These are phyloP conservation scores for Batrachochytrium dendrobatidis DNA, from an alignment of 371 early-diverging fungal species.

Conservation along the genomic window DNA sequence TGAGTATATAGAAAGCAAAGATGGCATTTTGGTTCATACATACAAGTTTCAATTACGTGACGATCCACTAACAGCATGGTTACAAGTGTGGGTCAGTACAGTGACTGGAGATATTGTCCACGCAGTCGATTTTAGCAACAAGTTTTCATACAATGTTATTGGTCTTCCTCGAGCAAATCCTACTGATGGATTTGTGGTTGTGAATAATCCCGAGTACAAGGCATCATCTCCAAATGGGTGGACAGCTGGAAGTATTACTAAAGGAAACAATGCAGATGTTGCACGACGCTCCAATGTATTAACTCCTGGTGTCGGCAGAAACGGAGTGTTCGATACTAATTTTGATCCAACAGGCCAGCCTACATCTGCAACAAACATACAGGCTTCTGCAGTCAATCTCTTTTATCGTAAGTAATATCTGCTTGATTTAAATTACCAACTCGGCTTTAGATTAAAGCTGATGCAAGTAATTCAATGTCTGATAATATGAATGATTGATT, in stretches of 20 bases:
- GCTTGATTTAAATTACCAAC: too few relatives aligned
- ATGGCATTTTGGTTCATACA: neutral
- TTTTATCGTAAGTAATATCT: too few relatives aligned
- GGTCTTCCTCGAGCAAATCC: neutral
- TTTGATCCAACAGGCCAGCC: conserved; percentile 9
- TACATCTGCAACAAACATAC: conserved; percentile 8
- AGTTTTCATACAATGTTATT: neutral
- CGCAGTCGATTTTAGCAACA: neutral
- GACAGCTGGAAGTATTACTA: neutral
- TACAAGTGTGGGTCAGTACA: neutral
- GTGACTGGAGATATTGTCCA: neutral
- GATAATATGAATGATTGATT: too few relatives aligned
- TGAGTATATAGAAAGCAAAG: conserved; percentile 1
- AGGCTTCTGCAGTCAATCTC: conserved; percentile 23
- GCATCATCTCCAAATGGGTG: neutral
- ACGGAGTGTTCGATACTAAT: neutral
- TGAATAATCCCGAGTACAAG: neutral
- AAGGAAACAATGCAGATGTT: neutral
- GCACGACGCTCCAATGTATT: neutral
- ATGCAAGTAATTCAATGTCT: too few relatives aligned
- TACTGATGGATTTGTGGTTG: neutral
- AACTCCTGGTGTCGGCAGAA: neutral
- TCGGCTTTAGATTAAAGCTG: too few relatives aligned
- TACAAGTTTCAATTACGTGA: conserved; percentile 2
- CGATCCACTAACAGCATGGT: neutral